Base-by-base conservation (phyloP, 1,139 yeast species). In the Candida sojae region DNA sequence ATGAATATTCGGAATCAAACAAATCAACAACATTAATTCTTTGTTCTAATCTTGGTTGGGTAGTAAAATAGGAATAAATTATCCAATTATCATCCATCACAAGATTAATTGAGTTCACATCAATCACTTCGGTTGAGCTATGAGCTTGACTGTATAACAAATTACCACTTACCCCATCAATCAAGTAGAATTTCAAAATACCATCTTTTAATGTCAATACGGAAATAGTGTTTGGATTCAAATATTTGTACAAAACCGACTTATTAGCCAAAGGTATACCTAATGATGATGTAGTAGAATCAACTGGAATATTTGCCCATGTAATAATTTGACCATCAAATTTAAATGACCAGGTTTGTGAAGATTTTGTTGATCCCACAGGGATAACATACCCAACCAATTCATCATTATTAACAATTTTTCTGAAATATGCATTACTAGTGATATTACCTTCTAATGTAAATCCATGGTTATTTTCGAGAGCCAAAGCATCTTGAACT, bases 71-170 rank as follows among this genome's bases (percentile, higher is more conserved):
- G 0, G 93, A 73, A 63, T 88, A 87, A 4, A 88, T 77, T 11
- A 90, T 70, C 90, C 96, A 92, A 64, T 91, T 84, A 61, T 93
- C 98, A 48, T 92, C 95, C 64, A 83, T 78, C 0, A 83, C 72
- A 35, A 89, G 59, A 28, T 77, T 73, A 17, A 89, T 59, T 1
- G 80, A 72, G 2, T 48, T 46, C 6, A 52, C 44, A 42, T 72
- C 77, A 17, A 75, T 59, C 1, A 72, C 66, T 38, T 74, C 78
- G 23, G 64, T 60, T 8, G 72, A 75, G 53, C 73, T 64, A 57
- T 78, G 81, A 28, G 65, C 58, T 21, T 73, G 74, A 2, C 80
- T 66, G 58, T 82, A 73, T 26, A 91, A 68, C 0, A 84, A 53
- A 39, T 80, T 75, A 2, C 98, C 98, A 0, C 88, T 79, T 6